Conservation (phyloP, 1,284 basidiomycete genomes). For the Tilletia horrida region DNA sequence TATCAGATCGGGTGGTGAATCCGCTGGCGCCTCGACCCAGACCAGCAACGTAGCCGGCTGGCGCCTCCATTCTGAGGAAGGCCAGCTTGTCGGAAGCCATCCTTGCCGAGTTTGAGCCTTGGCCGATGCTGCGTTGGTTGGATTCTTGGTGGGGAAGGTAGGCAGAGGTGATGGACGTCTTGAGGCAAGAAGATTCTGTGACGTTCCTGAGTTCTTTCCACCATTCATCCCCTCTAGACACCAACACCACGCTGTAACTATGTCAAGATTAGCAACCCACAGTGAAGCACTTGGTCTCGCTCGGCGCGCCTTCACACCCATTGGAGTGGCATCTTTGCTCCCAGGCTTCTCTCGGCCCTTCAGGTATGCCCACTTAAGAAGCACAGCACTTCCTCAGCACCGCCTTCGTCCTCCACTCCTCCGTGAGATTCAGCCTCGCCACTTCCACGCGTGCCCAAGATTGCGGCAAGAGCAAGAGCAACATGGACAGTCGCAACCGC, state of each 20-base stretch:
- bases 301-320: too few relatives aligned
- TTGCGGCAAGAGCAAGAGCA: too few relatives aligned
- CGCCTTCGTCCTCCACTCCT: too few relatives aligned
- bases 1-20: constrained; percentile 97
- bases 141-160: background rate
- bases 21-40: constrained; percentile 69
- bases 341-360: too few relatives aligned
- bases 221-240: background rate
- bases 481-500: background rate
- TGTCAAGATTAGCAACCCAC: constrained; percentile 1
- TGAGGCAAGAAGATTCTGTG: background rate
- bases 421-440: too few relatives aligned
- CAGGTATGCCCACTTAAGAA: too few relatives aligned
- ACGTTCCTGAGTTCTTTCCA: constrained; percentile 2
- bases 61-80: constrained; percentile 48
- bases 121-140: background rate
- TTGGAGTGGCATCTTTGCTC: too few relatives aligned
- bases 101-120: background rate
- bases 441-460: too few relatives aligned
- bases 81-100: constrained; percentile 21
- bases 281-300: background rate
- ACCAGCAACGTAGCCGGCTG: constrained; percentile 52
- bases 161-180: background rate
- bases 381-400: too few relatives aligned
- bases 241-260: background rate